Conservation (phyloP, 495 filamentous ascomycete species). For the Hypoxylon crocopeplum region DNA sequence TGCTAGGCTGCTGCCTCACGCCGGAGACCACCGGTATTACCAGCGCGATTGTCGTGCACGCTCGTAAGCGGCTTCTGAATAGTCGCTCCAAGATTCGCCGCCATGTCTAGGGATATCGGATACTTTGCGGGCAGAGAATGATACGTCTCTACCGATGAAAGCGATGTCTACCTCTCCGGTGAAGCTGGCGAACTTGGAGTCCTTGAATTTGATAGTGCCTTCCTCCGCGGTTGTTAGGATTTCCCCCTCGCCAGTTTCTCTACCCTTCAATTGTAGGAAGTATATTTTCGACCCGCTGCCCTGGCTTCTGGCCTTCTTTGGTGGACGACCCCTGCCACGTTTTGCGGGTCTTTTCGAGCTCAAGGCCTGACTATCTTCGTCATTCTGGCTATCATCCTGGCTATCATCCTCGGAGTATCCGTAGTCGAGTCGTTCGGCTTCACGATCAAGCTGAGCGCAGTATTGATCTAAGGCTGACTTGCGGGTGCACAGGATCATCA, state of each 20-base stretch:
- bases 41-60: no score
- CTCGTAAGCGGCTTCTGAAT: no score
- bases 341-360: conserved; percentile 3
- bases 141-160: conserved; percentile 19
- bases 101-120: conserved; percentile 20
- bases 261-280: conserved; percentile 27
- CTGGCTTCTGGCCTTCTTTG: conserved; percentile 33
- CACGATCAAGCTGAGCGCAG: conserved; percentile 13
- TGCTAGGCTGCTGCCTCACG: no score
- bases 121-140: conserved; percentile 38
- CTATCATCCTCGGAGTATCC: conserved; percentile 5
- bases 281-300: conserved; percentile 5
- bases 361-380: not conserved
- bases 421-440: not conserved
- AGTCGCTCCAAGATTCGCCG: not conserved
- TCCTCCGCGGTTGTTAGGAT: conserved; percentile 10
- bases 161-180: conserved; percentile 20
- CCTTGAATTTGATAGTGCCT: conserved; percentile 40
- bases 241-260: conserved; percentile 37
- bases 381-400: not conserved
- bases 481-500: conserved; percentile 25
- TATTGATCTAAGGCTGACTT: conserved; percentile 16
- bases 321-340: not conserved
- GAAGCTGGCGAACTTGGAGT: conserved; percentile 30
- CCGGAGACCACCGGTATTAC: no score